Base-by-base conservation (phyloP, 2,329 filamentous ascomycete genomes). In the Furcasterigmium furcatum region DNA sequence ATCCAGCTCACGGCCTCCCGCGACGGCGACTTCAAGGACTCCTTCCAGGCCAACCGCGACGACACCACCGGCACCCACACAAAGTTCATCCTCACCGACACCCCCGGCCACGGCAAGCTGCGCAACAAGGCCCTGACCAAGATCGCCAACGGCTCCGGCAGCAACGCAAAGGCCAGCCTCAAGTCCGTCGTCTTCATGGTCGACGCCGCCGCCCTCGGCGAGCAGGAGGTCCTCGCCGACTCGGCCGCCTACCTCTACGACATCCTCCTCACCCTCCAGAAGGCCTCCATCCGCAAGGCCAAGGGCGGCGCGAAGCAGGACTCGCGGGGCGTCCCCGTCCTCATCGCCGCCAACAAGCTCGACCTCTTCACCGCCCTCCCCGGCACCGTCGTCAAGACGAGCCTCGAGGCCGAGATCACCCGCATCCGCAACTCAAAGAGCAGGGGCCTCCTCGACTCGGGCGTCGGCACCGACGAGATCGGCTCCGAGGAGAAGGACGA, bases 291-390 rank as follows among this genome's bases (percentile, higher is more conserved):
- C 51, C 75, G 76, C 2, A 62, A 58, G 41, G 51, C 55, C 45
- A 66, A 62, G 52, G 52, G 58, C 36, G 65, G 61, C 56, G 51
- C 48, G 2, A 52, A 76, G 38, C 84, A 82, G 55, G 73, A 72
- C 1, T 76, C 80, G 0, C 68, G 73, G 19, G 74, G 79, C 19
- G 76, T 94, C 9, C 84, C 88, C 0, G 77, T 99, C 8, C 76
- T 99, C 29, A 73, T 99, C 27, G 91, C 91, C 2, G 91, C 91
- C 44, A 99, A 97, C 68, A 99, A 99, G 76, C 79, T 91, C 61
- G 94, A 99, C 64, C 76, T 99, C 1, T 99, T 99, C 63, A 96
- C 94, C 0, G 90, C 92, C 8, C 71, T 96, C 43, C 94, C 94
- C 0, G 80, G 88, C 0, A 77, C 79, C 6, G 73, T 95, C 25